A percentile compares a stretch with the other conserved stretches of the same genome.
Evolutionary conservation across 2,329 filamentous ascomycete species (phyloP).

Genomic region (Mollisia scopiformis): DNA sequence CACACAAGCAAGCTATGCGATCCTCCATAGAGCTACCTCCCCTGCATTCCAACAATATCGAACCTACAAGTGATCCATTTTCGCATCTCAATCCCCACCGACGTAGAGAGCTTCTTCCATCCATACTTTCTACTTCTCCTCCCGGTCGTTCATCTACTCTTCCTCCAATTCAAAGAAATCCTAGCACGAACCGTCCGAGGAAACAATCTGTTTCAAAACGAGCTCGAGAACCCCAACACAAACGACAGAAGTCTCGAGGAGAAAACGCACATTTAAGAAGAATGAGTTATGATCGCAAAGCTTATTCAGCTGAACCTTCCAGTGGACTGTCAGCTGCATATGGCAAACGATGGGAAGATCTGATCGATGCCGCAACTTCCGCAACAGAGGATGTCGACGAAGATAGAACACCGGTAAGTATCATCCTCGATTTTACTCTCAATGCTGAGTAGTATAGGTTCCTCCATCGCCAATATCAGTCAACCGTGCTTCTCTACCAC

Average conservation of each 20-base stretch:
- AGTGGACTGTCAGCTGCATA: slow-evolving; percentile 54
- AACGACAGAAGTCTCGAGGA: slow-evolving; percentile 73
- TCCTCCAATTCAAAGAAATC: slow-evolving; percentile 76
- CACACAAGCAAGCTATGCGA: slow-evolving; percentile 63
- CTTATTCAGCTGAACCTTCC: slow-evolving; percentile 82
- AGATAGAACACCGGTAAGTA: slow-evolving; percentile 84
- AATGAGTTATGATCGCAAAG: slow-evolving; percentile 75
- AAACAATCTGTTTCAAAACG: slow-evolving; percentile 88
- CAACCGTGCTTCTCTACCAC: slow-evolving; percentile 63
- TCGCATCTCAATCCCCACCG: slow-evolving; percentile 62
- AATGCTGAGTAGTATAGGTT: slow-evolving; percentile 47
- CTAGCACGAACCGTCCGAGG: slow-evolving; percentile 73
- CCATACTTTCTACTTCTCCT: slow-evolving; percentile 79
- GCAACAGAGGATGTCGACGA: slow-evolving; percentile 90
- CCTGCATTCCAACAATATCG: slow-evolving; percentile 59
- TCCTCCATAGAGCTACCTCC: slow-evolving; percentile 73
- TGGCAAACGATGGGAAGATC: slow-evolving; percentile 93
- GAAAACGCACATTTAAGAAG: slow-evolving; percentile 70
- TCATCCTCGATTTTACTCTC: neutral
- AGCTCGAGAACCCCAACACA: slow-evolving; percentile 75
- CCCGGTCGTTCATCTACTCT: slow-evolving; percentile 86
- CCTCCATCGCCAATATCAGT: slow-evolving; percentile 68
- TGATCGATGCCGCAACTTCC: slow-evolving; percentile 92
- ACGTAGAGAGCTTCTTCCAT: slow-evolving; percentile 78
- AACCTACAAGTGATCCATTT: slow-evolving; percentile 67